Base-by-base conservation (phyloP, 768 basidiomycete genomes). In the Mycena capillaripes region DNA sequence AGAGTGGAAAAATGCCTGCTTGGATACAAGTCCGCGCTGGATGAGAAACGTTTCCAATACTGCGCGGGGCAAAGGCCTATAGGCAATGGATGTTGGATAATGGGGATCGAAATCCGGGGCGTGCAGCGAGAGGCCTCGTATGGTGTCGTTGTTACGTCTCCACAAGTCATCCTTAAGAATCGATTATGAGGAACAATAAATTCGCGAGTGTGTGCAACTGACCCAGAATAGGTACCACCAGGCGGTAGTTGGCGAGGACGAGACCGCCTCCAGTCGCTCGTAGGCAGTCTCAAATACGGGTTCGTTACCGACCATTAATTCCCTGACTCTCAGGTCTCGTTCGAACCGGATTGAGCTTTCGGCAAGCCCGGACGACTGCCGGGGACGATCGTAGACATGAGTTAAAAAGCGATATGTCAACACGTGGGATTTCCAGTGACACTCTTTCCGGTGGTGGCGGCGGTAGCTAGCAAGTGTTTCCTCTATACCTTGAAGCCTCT, bases 201-300 rank as follows among this genome's bases (percentile, higher is more conserved):
- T 27, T 53, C 14, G 38, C 40, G 32, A 29, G 60, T 10, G 19
- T 7, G n/a, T 38, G 44, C 19, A 14, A 77, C 88, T 75, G 59
- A 93, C 93, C 92, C 92, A 95, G 74, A 93, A 90, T 16, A 94
- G 84, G 75, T 92, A 94, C 94, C 94, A 95, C 91, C 93, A 94
- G 4, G 89, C 88, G 4, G 87, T 81, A 1, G 89, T 78, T 73
- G 86, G 84, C 2, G 87, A 86, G 11, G 75, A 74, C 1, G 89
- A 83, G 36, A 92, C 90, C 23, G 82, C 83, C 12, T 79, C 72
- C 66, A 90, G 83, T 42, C 94, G 86, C 36, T 88, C 85, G 78
- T 91, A 89, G 0, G 90, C 85, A 25, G 84, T 82, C 63, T 76
- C 79, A 53, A 94, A 86, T 0, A 86, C 84, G 17, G 76, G 80